phyloP scores from a whole-genome alignment of 164 flowering plant species.

The Aristolochia contorta region DNA sequence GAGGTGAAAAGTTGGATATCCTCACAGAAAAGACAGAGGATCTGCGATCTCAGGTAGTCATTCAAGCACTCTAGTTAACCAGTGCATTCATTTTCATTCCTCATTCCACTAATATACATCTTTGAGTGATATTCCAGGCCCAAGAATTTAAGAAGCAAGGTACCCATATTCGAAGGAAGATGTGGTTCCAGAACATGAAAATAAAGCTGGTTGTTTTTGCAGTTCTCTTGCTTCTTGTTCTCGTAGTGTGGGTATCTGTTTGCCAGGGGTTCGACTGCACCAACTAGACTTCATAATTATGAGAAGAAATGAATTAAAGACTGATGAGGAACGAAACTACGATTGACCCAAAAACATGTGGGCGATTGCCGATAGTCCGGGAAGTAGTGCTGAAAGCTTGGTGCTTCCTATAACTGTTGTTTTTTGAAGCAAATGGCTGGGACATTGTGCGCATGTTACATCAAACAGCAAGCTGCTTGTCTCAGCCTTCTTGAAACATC shows the following conservation, averaged over 20 bases:
- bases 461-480: too few species aligned
- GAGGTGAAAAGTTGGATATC: slow-evolving; percentile 58
- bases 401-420: too few species aligned
- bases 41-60: slow-evolving; percentile 47
- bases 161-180: slow-evolving; percentile 59
- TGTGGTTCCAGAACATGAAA: slow-evolving; percentile 97
- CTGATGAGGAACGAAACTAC: too few species aligned
- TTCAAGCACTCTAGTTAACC: neutral
- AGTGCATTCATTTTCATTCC: neutral
- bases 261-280: slow-evolving; percentile 84
- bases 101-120: neutral
- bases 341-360: too few species aligned
- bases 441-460: too few species aligned
- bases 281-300: slow-evolving; percentile 12
- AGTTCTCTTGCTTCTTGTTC: slow-evolving; percentile 54
- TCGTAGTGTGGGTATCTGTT: slow-evolving; percentile 71
- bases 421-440: too few species aligned
- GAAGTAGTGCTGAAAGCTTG: too few species aligned
- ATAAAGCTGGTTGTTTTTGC: slow-evolving; percentile 79
- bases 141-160: slow-evolving; percentile 59
- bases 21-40: slow-evolving; percentile 68
- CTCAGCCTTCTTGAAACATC: too few species aligned
- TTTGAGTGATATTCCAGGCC: slow-evolving; percentile 44
- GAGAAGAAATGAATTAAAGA: too few species aligned
- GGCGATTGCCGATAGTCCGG: too few species aligned